Evolutionary conservation across 1,139 yeast species (phyloP), one percentile per base, ranked within the genome.

Genomic region (Kurtzmaniella natalensis): DNA sequence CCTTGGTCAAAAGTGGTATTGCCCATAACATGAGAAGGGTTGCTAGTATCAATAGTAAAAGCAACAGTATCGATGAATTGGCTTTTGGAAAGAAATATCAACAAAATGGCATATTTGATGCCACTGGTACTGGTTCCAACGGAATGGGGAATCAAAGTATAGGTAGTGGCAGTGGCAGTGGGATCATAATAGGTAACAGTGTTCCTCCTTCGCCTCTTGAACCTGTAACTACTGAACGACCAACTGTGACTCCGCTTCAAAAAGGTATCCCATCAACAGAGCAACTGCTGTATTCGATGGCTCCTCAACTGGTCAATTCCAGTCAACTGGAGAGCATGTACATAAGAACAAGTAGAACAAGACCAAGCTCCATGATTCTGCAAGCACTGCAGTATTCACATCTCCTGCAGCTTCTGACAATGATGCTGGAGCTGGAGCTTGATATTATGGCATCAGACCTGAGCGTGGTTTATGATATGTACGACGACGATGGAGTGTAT

Each of bases 361-460:
- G 92, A 34, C 88, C 89, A 2, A 65, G 77, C 4, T 81, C 89
- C 0, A 73, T 80, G 58, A 59, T 81, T 2, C 76, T 83, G 36
- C 74, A 74, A 43, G 16, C 14, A 8, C 14, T 16, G 4, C 33
- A 31, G 15, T 46, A 70, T 17, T 72, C 79, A 39, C 75, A 70
- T 33, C 48, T 72, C 26, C 77, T 84, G 33, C 83, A 78, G 44
- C 64, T 73, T 43, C 73, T 79, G 2, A 71, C 73, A 18, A 65
- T 65, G 68, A 44, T 66, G 45, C 64, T 73, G 7, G 75, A 65
- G 37, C 64, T 70, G 5, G 76, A 70, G 47, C 42, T 65, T 45
- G 70, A 68, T 39, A 45, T 58, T 48, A 37, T 61, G 50, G 62
- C 65, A 63, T 55, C 76, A 50, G 55, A 76, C 59, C 57, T 73